Evolutionary conservation across 2,329 filamentous ascomycete species (phyloP).

Genomic region (Calonectria pteridis): DNA sequence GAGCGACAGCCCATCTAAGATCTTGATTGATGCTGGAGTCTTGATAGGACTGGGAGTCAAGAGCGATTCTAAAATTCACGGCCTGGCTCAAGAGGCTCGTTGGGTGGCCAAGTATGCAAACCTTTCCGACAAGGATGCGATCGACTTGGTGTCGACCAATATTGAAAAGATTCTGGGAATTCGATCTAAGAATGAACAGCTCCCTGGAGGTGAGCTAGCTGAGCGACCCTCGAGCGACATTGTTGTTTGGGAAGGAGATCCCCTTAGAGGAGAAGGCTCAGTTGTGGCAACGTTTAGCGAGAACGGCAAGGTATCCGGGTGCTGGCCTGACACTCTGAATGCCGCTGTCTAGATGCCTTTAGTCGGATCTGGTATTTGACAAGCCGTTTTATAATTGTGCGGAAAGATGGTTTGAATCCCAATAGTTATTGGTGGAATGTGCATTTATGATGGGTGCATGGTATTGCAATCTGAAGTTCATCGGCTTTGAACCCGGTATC

Average conservation of each 20-base stretch:
- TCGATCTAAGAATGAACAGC: too few relatives aligned
- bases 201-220: too few relatives aligned
- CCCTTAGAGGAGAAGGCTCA: neutral
- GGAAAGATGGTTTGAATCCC: neutral
- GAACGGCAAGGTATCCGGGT: neutral
- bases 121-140: slow-evolving; percentile 5
- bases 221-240: neutral
- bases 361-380: too few relatives aligned
- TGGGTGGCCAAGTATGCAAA: slow-evolving; percentile 5
- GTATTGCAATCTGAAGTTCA: neutral
- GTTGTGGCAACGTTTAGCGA: neutral
- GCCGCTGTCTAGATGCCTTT: neutral
- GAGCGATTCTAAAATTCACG: slow-evolving; percentile 2
- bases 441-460: neutral
- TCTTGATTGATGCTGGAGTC: slow-evolving; percentile 4
- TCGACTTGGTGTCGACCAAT: slow-evolving; percentile 5
- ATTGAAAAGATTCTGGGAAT: neutral
- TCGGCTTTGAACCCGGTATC: neutral
- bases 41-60: neutral
- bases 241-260: slow-evolving; percentile 5
- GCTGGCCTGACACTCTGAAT: neutral
- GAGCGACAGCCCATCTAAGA: neutral
- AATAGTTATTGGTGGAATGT: neutral
- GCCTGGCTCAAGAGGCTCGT: neutral
- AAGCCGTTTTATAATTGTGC: too few relatives aligned